Percentiles rank a stretch among this genome's conserved stretches.
Evolutionary conservation across 495 filamentous ascomycete species (phyloP).

Genomic region (Penicillium tannophilum): DNA sequence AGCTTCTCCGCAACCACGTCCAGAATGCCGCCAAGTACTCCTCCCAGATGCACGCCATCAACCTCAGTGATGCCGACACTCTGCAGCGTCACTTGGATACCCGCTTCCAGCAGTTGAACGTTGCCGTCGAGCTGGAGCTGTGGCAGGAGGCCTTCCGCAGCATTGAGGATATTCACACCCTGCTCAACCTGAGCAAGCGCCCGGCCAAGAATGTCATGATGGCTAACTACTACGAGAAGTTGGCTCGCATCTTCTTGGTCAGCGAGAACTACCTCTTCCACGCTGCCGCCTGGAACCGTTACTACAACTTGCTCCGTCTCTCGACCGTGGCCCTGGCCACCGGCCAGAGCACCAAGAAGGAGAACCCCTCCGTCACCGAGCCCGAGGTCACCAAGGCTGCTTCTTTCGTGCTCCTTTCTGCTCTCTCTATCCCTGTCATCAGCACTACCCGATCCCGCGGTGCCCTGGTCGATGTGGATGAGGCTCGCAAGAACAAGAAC

Average conservation of each 20-base stretch:
- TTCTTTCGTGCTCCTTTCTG: slow-evolving; percentile 94
- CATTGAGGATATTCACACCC: slow-evolving; percentile 98
- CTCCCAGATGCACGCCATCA: slow-evolving; percentile 98
- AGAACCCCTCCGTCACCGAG: slow-evolving; percentile 87
- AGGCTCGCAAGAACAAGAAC: slow-evolving; percentile 98
- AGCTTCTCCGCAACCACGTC: slow-evolving; percentile 96
- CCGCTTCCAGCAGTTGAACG: slow-evolving; percentile 97
- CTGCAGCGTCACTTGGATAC: slow-evolving; percentile 96
- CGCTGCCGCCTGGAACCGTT: slow-evolving; percentile 93
- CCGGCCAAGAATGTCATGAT: slow-evolving; percentile 99
- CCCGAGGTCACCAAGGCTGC: slow-evolving; percentile 85
- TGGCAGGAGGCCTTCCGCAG: slow-evolving; percentile 99
- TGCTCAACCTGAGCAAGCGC: slow-evolving; percentile 97
- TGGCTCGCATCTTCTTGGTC: slow-evolving; percentile 96
- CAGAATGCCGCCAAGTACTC: slow-evolving; percentile 99
- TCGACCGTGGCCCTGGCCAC: slow-evolving; percentile 83
- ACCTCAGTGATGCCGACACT: slow-evolving; percentile 95
- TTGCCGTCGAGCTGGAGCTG: slow-evolving; percentile 94
- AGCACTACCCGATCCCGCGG: slow-evolving; percentile 96
- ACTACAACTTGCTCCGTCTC: slow-evolving; percentile 93
- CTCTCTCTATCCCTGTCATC: slow-evolving; percentile 95
- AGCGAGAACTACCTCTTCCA: slow-evolving; percentile 99
- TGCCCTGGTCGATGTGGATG: slow-evolving; percentile 93
- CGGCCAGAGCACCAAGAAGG: slow-evolving; percentile 85
- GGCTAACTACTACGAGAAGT: slow-evolving; percentile 99